A percentile compares a stretch with the other conserved stretches of the same genome.
phyloP scores from a whole-genome alignment of 1,284 basidiomycete genomes.

The Ustilago bromivora region DNA sequence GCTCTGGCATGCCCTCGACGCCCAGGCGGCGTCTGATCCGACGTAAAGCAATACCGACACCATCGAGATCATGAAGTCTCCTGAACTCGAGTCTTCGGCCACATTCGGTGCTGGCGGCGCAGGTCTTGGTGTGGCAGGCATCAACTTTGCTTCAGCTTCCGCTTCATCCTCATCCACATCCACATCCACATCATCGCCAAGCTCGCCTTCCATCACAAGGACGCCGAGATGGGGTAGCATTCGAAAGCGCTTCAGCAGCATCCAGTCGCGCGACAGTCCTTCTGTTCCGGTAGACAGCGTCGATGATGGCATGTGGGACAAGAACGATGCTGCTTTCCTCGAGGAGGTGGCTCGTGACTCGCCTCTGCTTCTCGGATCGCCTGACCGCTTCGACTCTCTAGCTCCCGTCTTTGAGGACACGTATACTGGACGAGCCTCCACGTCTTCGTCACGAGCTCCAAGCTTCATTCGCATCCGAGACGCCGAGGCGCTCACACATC shows the following conservation, averaged over 20 bases:
- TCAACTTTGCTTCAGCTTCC: constrained; percentile 15
- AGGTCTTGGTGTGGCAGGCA: constrained; percentile 26
- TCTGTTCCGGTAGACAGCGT: constrained; percentile 29
- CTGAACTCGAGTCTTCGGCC: constrained; percentile 17
- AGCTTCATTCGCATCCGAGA: constrained; percentile 10
- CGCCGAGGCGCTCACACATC: not conserved
- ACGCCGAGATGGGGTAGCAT: constrained; percentile 47
- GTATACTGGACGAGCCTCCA: constrained; percentile 3
- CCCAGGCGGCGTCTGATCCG: not conserved
- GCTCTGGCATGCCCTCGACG: constrained; percentile 2
- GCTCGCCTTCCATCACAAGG: constrained; percentile 15
- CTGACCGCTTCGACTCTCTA: constrained; percentile 23
- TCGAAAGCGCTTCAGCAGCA: constrained; percentile 44
- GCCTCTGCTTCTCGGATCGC: constrained; percentile 15
- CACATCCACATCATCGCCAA: constrained; percentile 9
- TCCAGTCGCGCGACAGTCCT: constrained; percentile 30
- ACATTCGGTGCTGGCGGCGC: constrained; percentile 5
- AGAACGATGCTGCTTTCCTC: constrained; percentile 53
- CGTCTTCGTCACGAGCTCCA: constrained; percentile 11
- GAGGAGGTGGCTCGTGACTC: constrained; percentile 43
- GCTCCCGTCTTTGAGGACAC: constrained; percentile 19
- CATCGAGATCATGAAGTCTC: constrained; percentile 18
- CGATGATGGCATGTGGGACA: constrained; percentile 51
- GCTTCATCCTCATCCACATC: not conserved
- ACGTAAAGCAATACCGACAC: not conserved